phyloP scores from a whole-genome alignment of 2,329 filamentous ascomycete species.

The Ustulina deusta region DNA sequence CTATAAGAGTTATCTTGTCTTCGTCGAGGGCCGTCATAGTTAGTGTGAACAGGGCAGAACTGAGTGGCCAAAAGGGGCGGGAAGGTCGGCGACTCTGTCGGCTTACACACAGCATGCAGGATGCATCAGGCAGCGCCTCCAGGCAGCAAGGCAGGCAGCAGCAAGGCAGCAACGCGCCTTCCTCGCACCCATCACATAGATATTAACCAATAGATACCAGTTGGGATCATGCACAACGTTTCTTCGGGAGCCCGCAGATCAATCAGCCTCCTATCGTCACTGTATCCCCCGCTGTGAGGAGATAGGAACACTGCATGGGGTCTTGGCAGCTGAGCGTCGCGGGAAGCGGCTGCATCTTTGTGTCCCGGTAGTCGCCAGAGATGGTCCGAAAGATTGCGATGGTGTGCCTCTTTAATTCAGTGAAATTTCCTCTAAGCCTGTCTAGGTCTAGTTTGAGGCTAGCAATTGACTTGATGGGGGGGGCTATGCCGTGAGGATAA shows the following conservation, averaged over 20 bases:
- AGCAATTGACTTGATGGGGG: not conserved
- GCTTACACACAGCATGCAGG: conserved; percentile 3
- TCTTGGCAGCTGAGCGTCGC: conserved; percentile 23
- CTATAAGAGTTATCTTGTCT: not conserved
- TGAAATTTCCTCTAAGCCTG: not conserved
- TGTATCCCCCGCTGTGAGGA: conserved; percentile 1
- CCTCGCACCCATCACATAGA: not conserved
- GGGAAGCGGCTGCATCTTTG: not conserved
- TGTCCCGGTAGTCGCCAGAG: not conserved
- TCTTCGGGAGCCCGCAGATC: not conserved
- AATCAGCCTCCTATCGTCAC: not conserved
- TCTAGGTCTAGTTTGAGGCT: not conserved
- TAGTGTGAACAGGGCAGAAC: conserved; percentile 13
- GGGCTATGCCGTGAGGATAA: not conserved
- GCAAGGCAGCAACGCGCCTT: conserved; percentile 10
- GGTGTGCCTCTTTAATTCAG: not conserved
- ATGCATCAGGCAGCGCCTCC: conserved; percentile 5
- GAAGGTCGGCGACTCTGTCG: not conserved
- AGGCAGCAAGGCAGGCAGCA: conserved; percentile 25
- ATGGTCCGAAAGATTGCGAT: not conserved
- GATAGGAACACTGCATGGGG: not conserved
- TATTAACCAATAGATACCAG: conserved; percentile 19
- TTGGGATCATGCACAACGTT: not conserved
- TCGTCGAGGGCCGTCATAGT: not conserved
- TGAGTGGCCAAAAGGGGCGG: conserved; percentile 6